These are phyloP conservation scores for Rhizopogon sp. DNA, from an alignment of 768 basidiomycete genomes.

Conservation along the genomic window DNA sequence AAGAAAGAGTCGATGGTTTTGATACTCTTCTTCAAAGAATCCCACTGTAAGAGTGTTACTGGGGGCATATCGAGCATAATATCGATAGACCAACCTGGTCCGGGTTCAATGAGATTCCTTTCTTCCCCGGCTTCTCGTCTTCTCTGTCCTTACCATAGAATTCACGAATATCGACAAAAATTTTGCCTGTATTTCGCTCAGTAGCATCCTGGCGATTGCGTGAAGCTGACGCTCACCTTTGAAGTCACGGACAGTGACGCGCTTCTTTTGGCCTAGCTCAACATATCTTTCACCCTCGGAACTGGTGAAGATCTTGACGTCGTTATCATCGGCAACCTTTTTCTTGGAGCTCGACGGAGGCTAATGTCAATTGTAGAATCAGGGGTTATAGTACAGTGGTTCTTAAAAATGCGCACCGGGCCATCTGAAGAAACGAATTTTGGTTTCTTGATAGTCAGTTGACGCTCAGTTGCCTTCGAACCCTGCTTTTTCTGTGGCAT, in stretches of 20 bases:
- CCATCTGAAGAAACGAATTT: conserved; percentile 13
- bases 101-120: conserved; percentile 61
- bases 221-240: conserved; percentile 29
- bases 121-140: conserved; percentile 74
- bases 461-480: conserved; percentile 7
- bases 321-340: background rate
- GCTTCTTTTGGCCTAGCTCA: conserved; percentile 69
- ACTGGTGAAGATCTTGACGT: conserved; percentile 11
- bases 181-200: conserved; percentile 34
- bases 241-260: conserved; percentile 50
- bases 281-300: conserved; percentile 42
- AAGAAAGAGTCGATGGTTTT: conserved; percentile 51
- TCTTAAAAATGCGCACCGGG: background rate
- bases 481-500: background rate
- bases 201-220: conserved; percentile 17
- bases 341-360: conserved; percentile 4
- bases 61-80: background rate
- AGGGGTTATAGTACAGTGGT: conserved; percentile 10
- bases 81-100: conserved; percentile 50
- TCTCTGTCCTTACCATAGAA: conserved; percentile 53
- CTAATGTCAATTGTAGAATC: conserved; percentile 6
- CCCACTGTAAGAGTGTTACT: conserved; percentile 40
- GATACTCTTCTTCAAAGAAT: conserved; percentile 40
- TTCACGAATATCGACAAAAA: conserved; percentile 70
- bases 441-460: conserved; percentile 32